Evolutionary conservation across 2,329 filamentous ascomycete genomes (phyloP).

Genomic region (Trichoderma sp.): DNA sequence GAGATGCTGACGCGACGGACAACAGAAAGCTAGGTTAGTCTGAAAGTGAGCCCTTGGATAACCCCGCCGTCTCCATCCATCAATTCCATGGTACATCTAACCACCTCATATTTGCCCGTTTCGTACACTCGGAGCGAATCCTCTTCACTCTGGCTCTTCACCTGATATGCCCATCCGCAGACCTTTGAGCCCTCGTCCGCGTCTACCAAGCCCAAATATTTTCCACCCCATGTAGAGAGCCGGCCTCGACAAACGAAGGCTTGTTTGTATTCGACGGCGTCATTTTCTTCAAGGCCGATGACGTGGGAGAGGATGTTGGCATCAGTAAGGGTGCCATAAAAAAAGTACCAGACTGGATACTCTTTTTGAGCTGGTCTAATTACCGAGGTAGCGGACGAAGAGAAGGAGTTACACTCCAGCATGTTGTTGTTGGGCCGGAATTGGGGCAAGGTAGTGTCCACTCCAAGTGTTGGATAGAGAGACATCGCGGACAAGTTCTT

Average conservation of each 20-base stretch:
- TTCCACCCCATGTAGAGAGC: not conserved
- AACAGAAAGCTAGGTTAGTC: not conserved
- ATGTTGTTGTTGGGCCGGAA: not conserved
- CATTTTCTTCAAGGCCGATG: not conserved
- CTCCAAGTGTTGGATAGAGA: not conserved
- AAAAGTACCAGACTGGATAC: not conserved
- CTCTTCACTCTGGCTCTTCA: not conserved
- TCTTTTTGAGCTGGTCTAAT: not conserved
- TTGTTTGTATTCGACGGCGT: not conserved
- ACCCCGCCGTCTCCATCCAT: fast-evolving
- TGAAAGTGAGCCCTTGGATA: not conserved
- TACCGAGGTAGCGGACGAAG: not conserved
- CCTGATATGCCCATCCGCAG: not conserved
- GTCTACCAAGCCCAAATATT: not conserved
- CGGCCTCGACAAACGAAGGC: not conserved
- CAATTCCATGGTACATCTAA: not conserved
- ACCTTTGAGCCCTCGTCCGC: not conserved
- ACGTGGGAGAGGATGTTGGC: not conserved
- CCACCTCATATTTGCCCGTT: not conserved
- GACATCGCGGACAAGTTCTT: not conserved
- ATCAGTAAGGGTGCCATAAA: not conserved
- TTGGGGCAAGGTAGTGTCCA: not conserved
- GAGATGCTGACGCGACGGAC: not conserved
- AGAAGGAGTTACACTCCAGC: not conserved
- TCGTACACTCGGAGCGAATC: not conserved